Base-by-base conservation (phyloP, 208 protist species). In the Herpetomonas samuelpessoai region DNA sequence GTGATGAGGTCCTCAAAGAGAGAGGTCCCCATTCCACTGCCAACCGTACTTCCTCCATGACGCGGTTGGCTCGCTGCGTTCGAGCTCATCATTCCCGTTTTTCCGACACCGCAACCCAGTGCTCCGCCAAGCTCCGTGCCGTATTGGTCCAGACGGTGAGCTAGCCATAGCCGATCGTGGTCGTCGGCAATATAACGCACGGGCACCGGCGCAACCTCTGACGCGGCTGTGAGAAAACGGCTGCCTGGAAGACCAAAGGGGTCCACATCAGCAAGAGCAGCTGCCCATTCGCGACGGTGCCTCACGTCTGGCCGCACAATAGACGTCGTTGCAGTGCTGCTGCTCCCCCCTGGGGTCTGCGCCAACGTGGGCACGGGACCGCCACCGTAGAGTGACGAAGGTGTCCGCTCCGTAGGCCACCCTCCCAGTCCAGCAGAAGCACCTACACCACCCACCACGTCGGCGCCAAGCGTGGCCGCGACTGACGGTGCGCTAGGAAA, bases 121-220 rank as follows among this genome's bases (percentile, higher is more conserved):
- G 56, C 44, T 47, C 44, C 46, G 21, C 26, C 44, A 14, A 60
- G 68, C 0, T 61, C 57, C n/a, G 7, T 26, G 50, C 65, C 65
- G 39, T 74, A 57, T 19, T 71, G 60, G n/a, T 50, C 21, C 26
- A 51, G 58, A 44, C 67, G 54, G 10, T 70, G 68, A 28, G 71
- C 64, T 4, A 92, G 59, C 85, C 85, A 92, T 19, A 56, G 68
- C 21, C 63, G 62, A 69, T 92, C 86, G 57, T 83, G 74, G 12
- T 66, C 54, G 60, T 92, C 86, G 2, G 79, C 74, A 45, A 86
- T 80, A 62, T 93, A 90, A 18, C 71, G 70, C n/a, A 93, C 59
- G 14, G 51, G 35, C 31, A 67, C 39, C n/a, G 55, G 25, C 3
- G 61, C 62, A 1, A 7, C 38, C 16, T 57, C 44, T 24, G 60